Evolutionary conservation across 2,329 filamentous ascomycete species (phyloP), one percentile per base, ranked within the genome.

Genomic region (Cercospora sp.): DNA sequence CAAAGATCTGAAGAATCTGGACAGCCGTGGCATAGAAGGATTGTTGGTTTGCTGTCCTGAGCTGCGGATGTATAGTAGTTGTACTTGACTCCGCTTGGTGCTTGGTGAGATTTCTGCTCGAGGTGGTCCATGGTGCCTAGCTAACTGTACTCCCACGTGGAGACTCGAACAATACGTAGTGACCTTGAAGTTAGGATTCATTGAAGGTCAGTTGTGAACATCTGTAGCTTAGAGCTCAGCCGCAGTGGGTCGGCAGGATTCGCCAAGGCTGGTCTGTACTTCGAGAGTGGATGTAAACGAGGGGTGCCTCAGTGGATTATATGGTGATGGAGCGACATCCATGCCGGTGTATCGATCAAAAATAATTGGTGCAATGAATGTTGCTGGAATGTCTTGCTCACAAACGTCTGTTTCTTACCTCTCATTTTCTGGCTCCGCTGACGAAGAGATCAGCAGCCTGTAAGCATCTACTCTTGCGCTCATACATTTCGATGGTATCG

Each of bases 1-100:
- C 82, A 86, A 34, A 84, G 75, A 1, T 75, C 75, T 0, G 82
- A 80, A 30, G 79, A 74, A 68, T 84, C 82, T 3, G 84, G 84
- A 70, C 81, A 86, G 61, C 84, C 84, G 74, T 86, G 85, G 12
- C 81, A 63, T 26, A 73, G 67, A 21, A 84, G 77, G 12, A 83
- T 66, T 32, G 83, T 72, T 0, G 81, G 79, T 3, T 79, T 78
- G 12, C 49, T 37, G 34, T 37, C 57, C 3, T 62, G 24, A 1
- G 66, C 76, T 73, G 57, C 71, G 66, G 24, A 53, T 10, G 74
- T 73, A 5, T 82, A 81, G 73, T 81, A 83, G 7, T 77, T 79
- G 73, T 83, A 83, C 4, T 73, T 79, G 69, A 79, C 57, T 12
- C 64, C 49, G 13, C 57, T 65, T 34, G 30, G 18, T 12, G 62